Evolutionary conservation across 2,329 filamentous ascomycete species (phyloP).

Genomic region (Chaetothyriales sp.): DNA sequence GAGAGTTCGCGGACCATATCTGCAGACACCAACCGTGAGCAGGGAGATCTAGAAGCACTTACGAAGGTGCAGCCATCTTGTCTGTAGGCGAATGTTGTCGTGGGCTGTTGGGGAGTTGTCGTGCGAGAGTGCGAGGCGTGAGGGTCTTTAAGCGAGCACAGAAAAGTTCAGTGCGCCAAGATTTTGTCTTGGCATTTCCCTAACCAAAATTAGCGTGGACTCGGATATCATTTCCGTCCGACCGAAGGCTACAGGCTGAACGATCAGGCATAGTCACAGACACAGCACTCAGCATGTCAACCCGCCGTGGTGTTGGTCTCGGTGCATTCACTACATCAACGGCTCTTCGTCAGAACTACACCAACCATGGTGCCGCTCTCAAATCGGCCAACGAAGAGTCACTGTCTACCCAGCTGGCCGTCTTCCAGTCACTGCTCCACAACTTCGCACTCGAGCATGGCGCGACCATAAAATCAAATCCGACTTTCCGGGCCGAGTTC

Average conservation of each 20-base stretch:
- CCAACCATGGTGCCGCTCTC: conserved; percentile 74
- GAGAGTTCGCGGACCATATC: conserved; percentile 70
- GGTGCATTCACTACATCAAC: conserved; percentile 77
- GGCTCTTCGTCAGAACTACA: conserved; percentile 76
- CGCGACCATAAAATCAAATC: conserved; percentile 90
- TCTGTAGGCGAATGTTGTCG: conserved; percentile 23
- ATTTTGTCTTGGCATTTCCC: conserved; percentile 1
- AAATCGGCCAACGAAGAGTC: conserved; percentile 70
- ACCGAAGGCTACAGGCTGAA: neutral
- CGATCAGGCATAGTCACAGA: neutral
- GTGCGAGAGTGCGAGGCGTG: neutral
- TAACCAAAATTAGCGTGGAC: neutral
- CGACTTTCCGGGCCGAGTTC: conserved; percentile 88
- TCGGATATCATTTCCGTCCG: neutral
- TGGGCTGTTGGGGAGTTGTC: neutral
- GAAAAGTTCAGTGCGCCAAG: conserved; percentile 1
- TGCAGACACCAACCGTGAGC: conserved; percentile 38
- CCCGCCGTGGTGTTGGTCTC: conserved; percentile 59
- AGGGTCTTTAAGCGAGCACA: conserved; percentile 1
- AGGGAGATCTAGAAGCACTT: conserved; percentile 39
- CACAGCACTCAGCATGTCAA: conserved; percentile 24
- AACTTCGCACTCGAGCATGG: conserved; percentile 91
- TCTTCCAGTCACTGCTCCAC: conserved; percentile 89
- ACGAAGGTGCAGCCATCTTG: conserved; percentile 40
- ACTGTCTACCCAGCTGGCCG: conserved; percentile 80